Conservation (phyloP, 192 early-diverging fungal species). For the Rhizophagus clarus region DNA sequence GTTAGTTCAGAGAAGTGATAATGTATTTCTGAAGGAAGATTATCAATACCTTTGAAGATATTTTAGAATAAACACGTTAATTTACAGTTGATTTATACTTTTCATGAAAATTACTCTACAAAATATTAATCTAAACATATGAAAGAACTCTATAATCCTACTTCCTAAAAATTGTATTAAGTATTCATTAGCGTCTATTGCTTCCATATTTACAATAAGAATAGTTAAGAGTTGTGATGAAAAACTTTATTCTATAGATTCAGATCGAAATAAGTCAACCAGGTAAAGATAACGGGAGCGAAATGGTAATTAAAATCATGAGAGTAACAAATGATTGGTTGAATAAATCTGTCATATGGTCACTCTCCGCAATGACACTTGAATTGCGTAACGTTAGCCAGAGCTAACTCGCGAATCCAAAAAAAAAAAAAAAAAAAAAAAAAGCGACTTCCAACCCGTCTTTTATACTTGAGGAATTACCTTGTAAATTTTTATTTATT, state of each 20-base stretch:
- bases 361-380: too few relatives aligned
- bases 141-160: neutral
- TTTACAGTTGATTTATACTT: neutral
- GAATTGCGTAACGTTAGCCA: too few relatives aligned
- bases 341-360: neutral
- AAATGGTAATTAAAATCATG: neutral
- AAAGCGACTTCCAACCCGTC: too few relatives aligned
- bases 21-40: conserved; percentile 25
- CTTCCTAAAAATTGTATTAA: conserved; percentile 25
- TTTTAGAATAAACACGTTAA: conserved; percentile 1
- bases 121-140: neutral
- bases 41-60: conserved; percentile 4
- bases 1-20: conserved; percentile 21
- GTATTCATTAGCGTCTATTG: conserved; percentile 29
- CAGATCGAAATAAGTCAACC: neutral
- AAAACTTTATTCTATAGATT: neutral
- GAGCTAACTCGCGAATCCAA: too few relatives aligned
- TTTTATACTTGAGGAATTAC: too few relatives aligned
- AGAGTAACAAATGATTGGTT: neutral
- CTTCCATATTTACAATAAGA: conserved; percentile 12
- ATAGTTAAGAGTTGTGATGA: neutral
- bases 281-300: neutral
- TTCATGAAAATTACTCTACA: neutral
- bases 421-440: too few relatives aligned
- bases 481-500: too few relatives aligned